A percentile compares a stretch with the other conserved stretches of the same genome.
These are phyloP conservation scores for Trichoderma koningiopsis DNA, from an alignment of 2,329 filamentous ascomycete genomes.

Conservation along the genomic window DNA sequence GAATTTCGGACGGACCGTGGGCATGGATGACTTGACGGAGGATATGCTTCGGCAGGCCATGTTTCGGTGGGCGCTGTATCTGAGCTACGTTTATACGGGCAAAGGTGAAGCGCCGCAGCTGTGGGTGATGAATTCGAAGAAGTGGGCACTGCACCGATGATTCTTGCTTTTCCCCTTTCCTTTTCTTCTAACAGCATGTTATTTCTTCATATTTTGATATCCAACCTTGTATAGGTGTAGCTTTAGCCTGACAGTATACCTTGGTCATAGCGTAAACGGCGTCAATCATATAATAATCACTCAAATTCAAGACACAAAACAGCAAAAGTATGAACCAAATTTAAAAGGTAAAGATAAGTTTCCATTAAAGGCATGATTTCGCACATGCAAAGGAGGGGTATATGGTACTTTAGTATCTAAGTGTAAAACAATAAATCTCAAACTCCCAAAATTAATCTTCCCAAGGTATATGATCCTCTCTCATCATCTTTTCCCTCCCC, in stretches of 20 bases:
- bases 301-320: background rate
- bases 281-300: background rate
- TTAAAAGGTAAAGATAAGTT: background rate
- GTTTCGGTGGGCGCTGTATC: conserved; percentile 42
- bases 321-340: background rate
- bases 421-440: background rate
- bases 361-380: conserved; percentile 11
- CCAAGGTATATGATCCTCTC: conserved; percentile 19
- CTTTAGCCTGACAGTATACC: background rate
- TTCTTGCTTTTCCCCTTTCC: background rate
- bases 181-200: background rate
- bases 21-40: conserved; percentile 32
- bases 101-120: conserved; percentile 35
- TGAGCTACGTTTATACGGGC: conserved; percentile 38
- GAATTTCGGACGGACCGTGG: conserved; percentile 27
- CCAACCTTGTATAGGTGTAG: background rate
- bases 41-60: conserved; percentile 33
- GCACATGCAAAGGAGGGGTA: conserved; percentile 19
- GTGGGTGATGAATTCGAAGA: conserved; percentile 36
- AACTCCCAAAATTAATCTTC: conserved; percentile 11
- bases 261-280: background rate
- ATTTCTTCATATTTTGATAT: background rate
- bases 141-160: conserved; percentile 24
- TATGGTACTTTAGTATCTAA: conserved; percentile 18
- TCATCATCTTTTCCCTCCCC: background rate